phyloP scores from a whole-genome alignment of 2,329 filamentous ascomycete genomes.

The Peltaster fructicola region DNA sequence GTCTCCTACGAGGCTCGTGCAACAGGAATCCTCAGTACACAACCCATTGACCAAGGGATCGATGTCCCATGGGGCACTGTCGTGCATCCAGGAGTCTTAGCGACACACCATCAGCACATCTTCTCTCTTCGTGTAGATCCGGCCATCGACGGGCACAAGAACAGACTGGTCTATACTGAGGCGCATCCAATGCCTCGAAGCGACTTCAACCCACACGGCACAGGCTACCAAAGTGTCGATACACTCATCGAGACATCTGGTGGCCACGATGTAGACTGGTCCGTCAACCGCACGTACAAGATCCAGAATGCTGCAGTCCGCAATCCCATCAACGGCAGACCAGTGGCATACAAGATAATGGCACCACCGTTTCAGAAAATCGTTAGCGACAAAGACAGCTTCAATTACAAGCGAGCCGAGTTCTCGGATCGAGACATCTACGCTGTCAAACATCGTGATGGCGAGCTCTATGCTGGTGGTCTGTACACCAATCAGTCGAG shows the following conservation, averaged over 20 bases:
- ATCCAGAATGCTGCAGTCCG: constrained; percentile 28
- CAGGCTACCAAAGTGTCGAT: constrained; percentile 29
- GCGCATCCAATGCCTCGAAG: constrained; percentile 41
- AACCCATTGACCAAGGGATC: constrained; percentile 47
- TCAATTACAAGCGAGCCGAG: constrained; percentile 39
- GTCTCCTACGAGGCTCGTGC: constrained; percentile 50
- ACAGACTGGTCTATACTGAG: constrained; percentile 34
- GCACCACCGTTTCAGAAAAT: constrained; percentile 34
- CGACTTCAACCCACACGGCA: constrained; percentile 38
- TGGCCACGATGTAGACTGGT: constrained; percentile 31
- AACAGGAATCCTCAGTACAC: constrained; percentile 49
- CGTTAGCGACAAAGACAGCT: constrained; percentile 33
- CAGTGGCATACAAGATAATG: constrained; percentile 33
- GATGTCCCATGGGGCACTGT: constrained; percentile 50
- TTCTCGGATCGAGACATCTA: constrained; percentile 43
- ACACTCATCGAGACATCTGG: constrained; percentile 31
- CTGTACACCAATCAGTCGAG: constrained; percentile 43
- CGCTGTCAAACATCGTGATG: constrained; percentile 38
- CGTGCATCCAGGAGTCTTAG: constrained; percentile 51
- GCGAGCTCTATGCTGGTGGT: constrained; percentile 42
- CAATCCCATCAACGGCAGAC: constrained; percentile 31
- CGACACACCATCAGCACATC: constrained; percentile 58
- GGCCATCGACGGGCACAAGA: constrained; percentile 27
- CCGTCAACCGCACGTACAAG: constrained; percentile 30
- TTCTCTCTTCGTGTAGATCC: constrained; percentile 39